Evolutionary conservation across 2,329 filamentous ascomycete genomes (phyloP).

Genomic region (Paecilomyces fulvus): DNA sequence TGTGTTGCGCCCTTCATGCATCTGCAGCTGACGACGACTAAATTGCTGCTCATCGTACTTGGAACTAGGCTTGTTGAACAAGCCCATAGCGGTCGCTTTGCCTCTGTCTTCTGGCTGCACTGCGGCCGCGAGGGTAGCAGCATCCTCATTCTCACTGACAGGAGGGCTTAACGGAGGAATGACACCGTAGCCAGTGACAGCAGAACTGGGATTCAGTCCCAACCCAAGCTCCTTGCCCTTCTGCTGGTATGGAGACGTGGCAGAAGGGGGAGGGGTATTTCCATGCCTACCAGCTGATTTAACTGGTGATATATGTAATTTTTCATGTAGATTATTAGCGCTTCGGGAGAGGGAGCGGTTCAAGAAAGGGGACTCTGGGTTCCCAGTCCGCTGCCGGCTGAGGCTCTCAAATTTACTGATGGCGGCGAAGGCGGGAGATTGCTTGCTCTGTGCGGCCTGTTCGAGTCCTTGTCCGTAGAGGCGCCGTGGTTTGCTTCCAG

Average conservation of each 20-base stretch:
- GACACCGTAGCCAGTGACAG: constrained; percentile 21
- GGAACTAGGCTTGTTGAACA: constrained; percentile 63
- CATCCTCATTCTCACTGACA: constrained; percentile 64
- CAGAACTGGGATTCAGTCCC: constrained; percentile 18
- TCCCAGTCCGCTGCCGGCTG: constrained; percentile 55
- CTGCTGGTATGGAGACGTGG: constrained; percentile 29
- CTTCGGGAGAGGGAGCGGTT: constrained; percentile 45
- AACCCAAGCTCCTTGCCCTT: constrained; percentile 28
- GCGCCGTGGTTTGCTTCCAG: constrained; percentile 60
- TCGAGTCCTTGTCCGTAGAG: constrained; percentile 78
- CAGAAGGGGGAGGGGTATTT: constrained; percentile 37
- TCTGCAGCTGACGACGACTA: constrained; percentile 68
- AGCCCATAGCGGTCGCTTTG: constrained; percentile 68
- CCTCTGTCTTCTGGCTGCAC: constrained; percentile 69
- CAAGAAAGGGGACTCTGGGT: constrained; percentile 41
- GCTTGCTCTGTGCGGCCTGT: constrained; percentile 72
- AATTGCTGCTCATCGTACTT: constrained; percentile 81
- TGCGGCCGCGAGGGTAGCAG: constrained; percentile 49
- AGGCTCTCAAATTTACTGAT: constrained; percentile 73
- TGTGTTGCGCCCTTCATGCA: constrained; percentile 66
- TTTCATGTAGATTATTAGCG: constrained; percentile 57
- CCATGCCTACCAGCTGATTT: constrained; percentile 17
- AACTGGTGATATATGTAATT: constrained; percentile 28
- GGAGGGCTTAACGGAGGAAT: constrained; percentile 60
- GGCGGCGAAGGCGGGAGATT: constrained; percentile 64